These are phyloP conservation scores for Penicillium palitans DNA, from an alignment of 2,329 filamentous ascomycete species.

Conservation along the genomic window DNA sequence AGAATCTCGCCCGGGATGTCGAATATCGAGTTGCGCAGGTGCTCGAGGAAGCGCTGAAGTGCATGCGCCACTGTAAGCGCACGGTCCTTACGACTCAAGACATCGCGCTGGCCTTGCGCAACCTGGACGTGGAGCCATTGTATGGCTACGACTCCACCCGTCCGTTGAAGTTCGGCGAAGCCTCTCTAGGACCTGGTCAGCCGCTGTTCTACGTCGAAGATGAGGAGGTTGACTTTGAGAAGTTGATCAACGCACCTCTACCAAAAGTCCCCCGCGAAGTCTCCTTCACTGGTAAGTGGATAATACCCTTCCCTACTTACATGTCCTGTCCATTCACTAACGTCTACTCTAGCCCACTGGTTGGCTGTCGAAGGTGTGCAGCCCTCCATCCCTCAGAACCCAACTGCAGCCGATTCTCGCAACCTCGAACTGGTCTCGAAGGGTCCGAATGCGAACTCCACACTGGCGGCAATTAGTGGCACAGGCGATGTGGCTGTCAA, in stretches of 20 bases:
- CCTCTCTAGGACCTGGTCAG: constrained; percentile 88
- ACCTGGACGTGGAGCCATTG: constrained; percentile 89
- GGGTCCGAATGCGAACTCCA: constrained; percentile 82
- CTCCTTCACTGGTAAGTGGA: constrained; percentile 74
- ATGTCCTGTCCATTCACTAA: constrained; percentile 12
- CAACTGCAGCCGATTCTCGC: constrained; percentile 78
- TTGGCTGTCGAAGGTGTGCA: constrained; percentile 96
- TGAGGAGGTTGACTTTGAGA: constrained; percentile 98
- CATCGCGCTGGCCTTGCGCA: constrained; percentile 77
- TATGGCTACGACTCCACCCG: constrained; percentile 95
- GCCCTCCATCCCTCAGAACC: constrained; percentile 94
- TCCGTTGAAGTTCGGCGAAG: constrained; percentile 87
- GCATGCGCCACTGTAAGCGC: constrained; percentile 88
- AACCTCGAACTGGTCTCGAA: constrained; percentile 86
- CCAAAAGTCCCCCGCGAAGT: constrained; percentile 94
- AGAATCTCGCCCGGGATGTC: constrained; percentile 86
- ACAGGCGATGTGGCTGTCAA: constrained; percentile 82
- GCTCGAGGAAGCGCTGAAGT: constrained; percentile 88
- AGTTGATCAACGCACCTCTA: constrained; percentile 92
- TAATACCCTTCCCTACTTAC: background rate
- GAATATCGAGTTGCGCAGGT: constrained; percentile 94
- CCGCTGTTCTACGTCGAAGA: constrained; percentile 97
- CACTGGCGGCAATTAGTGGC: constrained; percentile 77
- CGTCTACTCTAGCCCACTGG: constrained; percentile 72
- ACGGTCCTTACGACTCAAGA: constrained; percentile 88